Percentiles rank a stretch among this genome's conserved stretches.
These are phyloP conservation scores for Alternaria ventricosa DNA, from an alignment of 2,329 filamentous ascomycete genomes.

Conservation along the genomic window DNA sequence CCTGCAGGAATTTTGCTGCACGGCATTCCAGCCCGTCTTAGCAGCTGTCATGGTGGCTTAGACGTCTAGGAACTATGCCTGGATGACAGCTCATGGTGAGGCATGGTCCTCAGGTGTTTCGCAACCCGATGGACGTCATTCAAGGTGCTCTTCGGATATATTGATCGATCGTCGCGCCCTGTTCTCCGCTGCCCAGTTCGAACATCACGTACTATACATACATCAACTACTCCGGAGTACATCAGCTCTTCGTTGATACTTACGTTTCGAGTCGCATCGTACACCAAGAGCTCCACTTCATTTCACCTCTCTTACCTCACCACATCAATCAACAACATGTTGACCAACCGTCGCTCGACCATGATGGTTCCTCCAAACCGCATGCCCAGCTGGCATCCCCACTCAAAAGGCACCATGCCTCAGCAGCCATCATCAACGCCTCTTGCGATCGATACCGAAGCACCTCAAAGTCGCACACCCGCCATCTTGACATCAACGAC, in stretches of 20 bases:
- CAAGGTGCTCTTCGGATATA: constrained; percentile 22
- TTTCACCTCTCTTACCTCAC: not conserved
- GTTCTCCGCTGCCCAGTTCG: not conserved
- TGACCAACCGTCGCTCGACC: constrained; percentile 47
- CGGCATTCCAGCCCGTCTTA: constrained; percentile 23
- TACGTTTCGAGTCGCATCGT: not conserved
- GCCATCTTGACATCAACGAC: constrained; percentile 41
- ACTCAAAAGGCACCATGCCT: constrained; percentile 22
- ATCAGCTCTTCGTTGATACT: not conserved
- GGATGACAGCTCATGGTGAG: constrained; percentile 19
- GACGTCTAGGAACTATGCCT: constrained; percentile 24
- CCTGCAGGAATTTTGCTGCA: constrained; percentile 9
- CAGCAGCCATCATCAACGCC: constrained; percentile 9
- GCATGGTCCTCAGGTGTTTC: constrained; percentile 37
- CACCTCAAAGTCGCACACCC: constrained; percentile 33
- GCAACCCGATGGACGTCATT: constrained; percentile 17
- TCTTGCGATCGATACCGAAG: constrained; percentile 29
- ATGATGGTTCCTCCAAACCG: constrained; percentile 40
- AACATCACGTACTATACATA: not conserved
- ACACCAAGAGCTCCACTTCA: not conserved
- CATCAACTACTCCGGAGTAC: no score
- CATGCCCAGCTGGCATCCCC: constrained; percentile 34
- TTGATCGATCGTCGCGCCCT: constrained; percentile 16
- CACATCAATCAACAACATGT: constrained; percentile 26
- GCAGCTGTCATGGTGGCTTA: constrained; percentile 21